Base-by-base conservation (phyloP, 2,329 filamentous ascomycete species). In the Pseudogymnoascus sp. region DNA sequence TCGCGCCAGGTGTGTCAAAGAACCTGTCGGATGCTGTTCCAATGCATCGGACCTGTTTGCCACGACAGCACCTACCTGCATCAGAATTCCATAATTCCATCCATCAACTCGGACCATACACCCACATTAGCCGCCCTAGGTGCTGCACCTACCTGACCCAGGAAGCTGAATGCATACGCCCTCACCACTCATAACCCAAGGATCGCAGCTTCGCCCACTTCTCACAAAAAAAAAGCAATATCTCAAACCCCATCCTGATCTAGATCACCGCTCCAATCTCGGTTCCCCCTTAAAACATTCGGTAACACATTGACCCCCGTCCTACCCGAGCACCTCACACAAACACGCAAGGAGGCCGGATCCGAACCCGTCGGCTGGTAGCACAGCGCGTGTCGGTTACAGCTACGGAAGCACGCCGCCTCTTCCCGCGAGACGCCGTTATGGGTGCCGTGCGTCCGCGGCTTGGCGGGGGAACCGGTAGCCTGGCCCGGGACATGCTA, bases 391-490 rank as follows among this genome's bases (percentile, higher is more conserved):
- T 55, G 48, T 33, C 21, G 27, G 48, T 33, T 33, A 55, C 48
- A 29, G 27, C 48, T 27, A 33, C n/a, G n/a, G 48, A 55, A 55
- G 48, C 48, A 21, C n/a, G 8, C 5, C 9, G 48, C 27, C 48
- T 33, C 12, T 18, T 18, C 29, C 7, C 33, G 29, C 18, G 48
- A 18, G 48, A 55, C 25, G 15, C 48, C 27, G 48, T 55, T 33
- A 8, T 55, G 48, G 4, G n/a, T 33, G 29, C 27, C 27, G 48
- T 55, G 48, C 48, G 21, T 21, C 21, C 21, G 21, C 48, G 48
- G 9, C 48, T 55, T 55, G 48, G 48, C 48, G 48, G 48, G 48
- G 45, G 48, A 12, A 33, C 48, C 48, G n/a, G 48, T 55, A 55
- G 48, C 48, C 4, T 55, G 48, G 48, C n/a, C 48, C 48, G 27